Base-by-base conservation (phyloP, 495 filamentous ascomycete genomes). In the Parachaetomium inaequale region DNA sequence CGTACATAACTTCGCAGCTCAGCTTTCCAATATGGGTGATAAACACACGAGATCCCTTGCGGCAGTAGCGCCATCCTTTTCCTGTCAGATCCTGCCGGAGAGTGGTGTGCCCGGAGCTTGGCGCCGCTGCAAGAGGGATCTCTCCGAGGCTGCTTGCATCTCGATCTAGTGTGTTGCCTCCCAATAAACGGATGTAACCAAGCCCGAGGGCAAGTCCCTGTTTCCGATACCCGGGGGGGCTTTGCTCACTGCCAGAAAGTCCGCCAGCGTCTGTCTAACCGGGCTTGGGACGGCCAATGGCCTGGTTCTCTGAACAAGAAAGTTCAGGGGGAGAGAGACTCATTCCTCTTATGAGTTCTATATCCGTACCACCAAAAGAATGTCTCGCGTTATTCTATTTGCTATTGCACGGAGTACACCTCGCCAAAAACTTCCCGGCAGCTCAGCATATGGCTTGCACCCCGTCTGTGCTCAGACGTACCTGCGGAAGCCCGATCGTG, bases 181-280 rank as follows among this genome's bases (percentile, higher is more conserved):
- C 12, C 38, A 26, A 32, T 54, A 32, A 12, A 32, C 28, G 49
- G 58, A 38, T 61, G 58, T 61, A 61, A 61, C 58, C 58, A 26
- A 15, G 47, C n/a, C 36, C 36, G 47, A 43, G 58, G 38, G 26
- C 11, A 21, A 31, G 34, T 43, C 36, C 46, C 7, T 51, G 7
- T 17, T 31, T 32, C 46, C 36, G 23, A 32, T 43, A 25, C 34
- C 11, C 56, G 7, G 10, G 15, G 26, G 2, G 2, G 4, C 21
- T 36, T 40, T 42, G 0, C 15, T 14, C 32, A 6, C 19, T n/a
- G 31, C 12, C 19, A 17, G 19, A 12, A 21, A 8, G 7, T 12
- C 4, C 10, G 7, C 4, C 51, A 15, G 46, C 25, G 10, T 26
- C 25, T 29, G 46, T 49, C 46, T 29, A 54, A 21, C 53, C 3